Percentiles rank a stretch among this genome's conserved stretches.
Conservation (phyloP, 306 rosid species). For the Benincasa hispida region DNA sequence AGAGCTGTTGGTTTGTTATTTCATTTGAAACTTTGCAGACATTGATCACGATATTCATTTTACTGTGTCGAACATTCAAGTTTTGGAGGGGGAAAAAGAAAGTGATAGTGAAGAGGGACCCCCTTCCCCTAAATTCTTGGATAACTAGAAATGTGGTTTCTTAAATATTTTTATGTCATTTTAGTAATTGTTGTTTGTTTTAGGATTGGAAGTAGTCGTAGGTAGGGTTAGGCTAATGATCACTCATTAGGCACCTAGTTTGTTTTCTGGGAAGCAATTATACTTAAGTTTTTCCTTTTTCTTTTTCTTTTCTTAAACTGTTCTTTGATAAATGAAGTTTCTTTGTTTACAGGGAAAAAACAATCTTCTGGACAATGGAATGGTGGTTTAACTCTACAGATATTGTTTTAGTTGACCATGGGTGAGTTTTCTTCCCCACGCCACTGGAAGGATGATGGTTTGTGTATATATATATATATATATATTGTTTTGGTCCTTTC, state of each 20-base stretch:
- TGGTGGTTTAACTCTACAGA: slow-evolving; percentile 67
- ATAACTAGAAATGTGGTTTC: not conserved
- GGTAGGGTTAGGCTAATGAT: not conserved
- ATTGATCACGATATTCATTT: not conserved
- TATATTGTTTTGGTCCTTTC: not conserved
- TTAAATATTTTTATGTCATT: not conserved
- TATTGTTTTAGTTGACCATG: slow-evolving; percentile 46
- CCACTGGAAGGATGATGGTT: not conserved
- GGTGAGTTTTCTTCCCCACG: slow-evolving; percentile 36
- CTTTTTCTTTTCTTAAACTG: not conserved
- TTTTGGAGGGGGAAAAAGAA: not conserved
- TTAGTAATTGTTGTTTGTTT: not conserved
- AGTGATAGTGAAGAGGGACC: not conserved
- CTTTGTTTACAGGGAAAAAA: slow-evolving; percentile 47
- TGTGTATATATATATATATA: not conserved
- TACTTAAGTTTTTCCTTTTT: not conserved
- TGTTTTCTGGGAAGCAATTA: not conserved
- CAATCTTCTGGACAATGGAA: slow-evolving; percentile 83
- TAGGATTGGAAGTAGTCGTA: not conserved
- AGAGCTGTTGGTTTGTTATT: not conserved
- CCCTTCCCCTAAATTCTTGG: not conserved
- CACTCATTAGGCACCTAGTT: not conserved
- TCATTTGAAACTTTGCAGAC: not conserved
- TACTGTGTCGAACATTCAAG: not conserved
- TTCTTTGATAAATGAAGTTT: not conserved